Evolutionary conservation across 73 alveolate genomes (phyloP).

Genomic region (Paramecium sonneborni): DNA sequence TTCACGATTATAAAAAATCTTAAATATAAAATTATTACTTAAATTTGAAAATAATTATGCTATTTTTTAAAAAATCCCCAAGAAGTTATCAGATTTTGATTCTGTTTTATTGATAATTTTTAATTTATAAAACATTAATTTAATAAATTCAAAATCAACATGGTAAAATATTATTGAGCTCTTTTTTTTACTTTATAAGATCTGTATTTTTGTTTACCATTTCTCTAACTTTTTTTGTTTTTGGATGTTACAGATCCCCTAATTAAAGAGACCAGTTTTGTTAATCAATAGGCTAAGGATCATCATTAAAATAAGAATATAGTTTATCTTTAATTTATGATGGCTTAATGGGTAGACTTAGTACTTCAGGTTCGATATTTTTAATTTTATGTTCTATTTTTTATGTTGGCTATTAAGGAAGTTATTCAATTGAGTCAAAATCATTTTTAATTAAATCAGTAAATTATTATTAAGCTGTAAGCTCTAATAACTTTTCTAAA

Average conservation of each 20-base stretch:
- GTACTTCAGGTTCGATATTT: background rate
- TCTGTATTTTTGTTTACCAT: constrained; percentile 9
- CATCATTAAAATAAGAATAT: background rate
- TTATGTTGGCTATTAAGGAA: background rate
- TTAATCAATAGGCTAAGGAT: constrained; percentile 8
- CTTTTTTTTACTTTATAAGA: constrained; percentile 6
- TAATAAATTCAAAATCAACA: background rate
- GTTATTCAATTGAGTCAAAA: background rate
- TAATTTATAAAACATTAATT: background rate
- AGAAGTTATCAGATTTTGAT: background rate
- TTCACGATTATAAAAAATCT: no score
- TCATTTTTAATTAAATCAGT: background rate
- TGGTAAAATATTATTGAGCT: constrained; percentile 26
- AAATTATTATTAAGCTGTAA: background rate
- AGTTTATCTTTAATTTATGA: background rate
- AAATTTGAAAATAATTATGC: no score
- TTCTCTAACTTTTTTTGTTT: constrained; percentile 43
- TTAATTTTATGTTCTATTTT: background rate
- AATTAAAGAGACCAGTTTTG: background rate
- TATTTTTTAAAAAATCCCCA: background rate
- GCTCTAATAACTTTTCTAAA: background rate
- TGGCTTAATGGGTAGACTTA: background rate
- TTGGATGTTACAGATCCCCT: constrained; percentile 14
- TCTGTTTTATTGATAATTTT: background rate
- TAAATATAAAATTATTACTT: no score